Percentiles rank a stretch among this genome's conserved stretches.
Conservation (phyloP, 768 basidiomycete species). For the Jaapia argillacea region DNA sequence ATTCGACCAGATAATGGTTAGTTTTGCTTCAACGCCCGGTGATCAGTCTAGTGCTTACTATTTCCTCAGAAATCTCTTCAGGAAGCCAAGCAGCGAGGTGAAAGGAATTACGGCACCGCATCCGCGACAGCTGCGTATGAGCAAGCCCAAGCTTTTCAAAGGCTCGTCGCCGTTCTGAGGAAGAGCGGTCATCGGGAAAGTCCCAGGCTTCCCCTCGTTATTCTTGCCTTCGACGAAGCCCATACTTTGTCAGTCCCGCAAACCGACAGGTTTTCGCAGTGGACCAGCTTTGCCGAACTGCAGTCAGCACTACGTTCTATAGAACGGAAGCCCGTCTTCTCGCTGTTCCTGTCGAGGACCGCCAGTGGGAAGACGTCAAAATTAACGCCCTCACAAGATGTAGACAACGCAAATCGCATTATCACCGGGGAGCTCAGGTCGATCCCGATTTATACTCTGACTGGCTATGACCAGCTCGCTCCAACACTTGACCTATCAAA, state of each 20-base stretch:
- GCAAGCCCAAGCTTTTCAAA: not conserved
- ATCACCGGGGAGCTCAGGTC: constrained; percentile 4
- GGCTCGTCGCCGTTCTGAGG: no score
- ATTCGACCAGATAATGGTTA: no score
- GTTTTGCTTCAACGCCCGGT: no score
- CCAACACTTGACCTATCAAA: not conserved
- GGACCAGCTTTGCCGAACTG: constrained; percentile 8
- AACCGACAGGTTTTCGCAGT: not conserved
- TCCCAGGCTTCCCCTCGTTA: constrained; percentile 2
- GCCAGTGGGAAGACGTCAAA: constrained; percentile 12
- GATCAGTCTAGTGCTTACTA: no score
- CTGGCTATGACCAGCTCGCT: constrained; percentile 18
- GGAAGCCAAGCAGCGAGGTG: no score
- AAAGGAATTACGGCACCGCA: not conserved
- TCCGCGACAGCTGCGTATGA: not conserved
- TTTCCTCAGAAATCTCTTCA: no score
- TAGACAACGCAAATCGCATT: constrained; percentile 6
- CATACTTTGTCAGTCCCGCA: constrained; percentile 6
- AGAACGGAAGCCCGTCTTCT: constrained; percentile 9
- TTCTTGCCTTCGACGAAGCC: constrained; percentile 16
- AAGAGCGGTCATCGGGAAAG: no score
- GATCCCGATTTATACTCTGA: constrained; percentile 10
- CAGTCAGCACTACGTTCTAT: constrained; percentile 7
- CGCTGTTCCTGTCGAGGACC: constrained; percentile 16
- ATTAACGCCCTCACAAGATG: constrained; percentile 2